phyloP scores from a whole-genome alignment of 2,329 filamentous ascomycete genomes.

The Fusarium sterilihyphosum region DNA sequence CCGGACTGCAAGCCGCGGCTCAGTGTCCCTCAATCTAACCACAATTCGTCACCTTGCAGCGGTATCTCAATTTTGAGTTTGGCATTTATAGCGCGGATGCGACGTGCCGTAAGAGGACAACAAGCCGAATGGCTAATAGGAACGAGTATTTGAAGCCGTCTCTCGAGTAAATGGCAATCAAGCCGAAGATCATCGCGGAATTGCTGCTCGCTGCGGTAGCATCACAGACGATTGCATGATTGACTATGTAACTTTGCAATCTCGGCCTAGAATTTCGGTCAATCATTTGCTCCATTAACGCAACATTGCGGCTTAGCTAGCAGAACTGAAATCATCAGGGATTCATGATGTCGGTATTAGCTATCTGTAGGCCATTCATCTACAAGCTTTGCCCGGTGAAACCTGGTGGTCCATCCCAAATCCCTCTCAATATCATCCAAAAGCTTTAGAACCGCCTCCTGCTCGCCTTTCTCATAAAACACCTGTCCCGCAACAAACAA shows the following conservation, averaged over 20 bases:
- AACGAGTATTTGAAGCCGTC: neutral
- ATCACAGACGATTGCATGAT: neutral
- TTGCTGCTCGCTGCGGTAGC: neutral
- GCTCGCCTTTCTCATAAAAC: conserved; percentile 60
- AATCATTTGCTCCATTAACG: neutral
- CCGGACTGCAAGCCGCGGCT: neutral
- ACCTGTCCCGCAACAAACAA: conserved; percentile 40
- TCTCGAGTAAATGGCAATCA: neutral
- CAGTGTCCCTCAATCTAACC: neutral
- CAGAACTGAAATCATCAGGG: too few relatives aligned
- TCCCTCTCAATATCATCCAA: conserved; percentile 69
- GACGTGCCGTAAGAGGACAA: neutral
- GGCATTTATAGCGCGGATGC: neutral
- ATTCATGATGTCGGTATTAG: too few relatives aligned
- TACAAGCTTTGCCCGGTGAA: conserved; percentile 28
- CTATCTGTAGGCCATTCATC: conserved; percentile 27
- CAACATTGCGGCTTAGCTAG: neutral
- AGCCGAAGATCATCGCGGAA: neutral
- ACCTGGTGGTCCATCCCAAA: conserved; percentile 67
- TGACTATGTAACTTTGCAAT: neutral
- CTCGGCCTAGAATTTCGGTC: neutral
- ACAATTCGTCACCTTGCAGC: neutral
- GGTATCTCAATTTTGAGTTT: neutral
- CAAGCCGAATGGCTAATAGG: conserved; percentile 2
- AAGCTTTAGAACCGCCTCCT: conserved; percentile 63